These are phyloP conservation scores for Cenchrus americanus DNA, from an alignment of 176 grass and related monocot genomes.

Conservation along the genomic window DNA sequence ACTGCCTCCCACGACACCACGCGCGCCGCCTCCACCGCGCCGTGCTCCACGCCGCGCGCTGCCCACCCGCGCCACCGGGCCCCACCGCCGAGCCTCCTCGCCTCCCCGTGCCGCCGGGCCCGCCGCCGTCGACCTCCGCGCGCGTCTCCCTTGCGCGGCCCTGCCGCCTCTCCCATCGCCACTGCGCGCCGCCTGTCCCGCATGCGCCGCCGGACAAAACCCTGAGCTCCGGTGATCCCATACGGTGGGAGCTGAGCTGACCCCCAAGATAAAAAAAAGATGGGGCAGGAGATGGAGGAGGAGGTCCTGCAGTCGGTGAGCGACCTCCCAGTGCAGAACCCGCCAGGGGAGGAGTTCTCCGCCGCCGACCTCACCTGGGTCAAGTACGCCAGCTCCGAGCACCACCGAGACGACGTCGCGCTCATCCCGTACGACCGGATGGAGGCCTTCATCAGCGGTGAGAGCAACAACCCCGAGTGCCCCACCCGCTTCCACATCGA, in stretches of 20 bases:
- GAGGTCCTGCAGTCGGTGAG: constrained; percentile 57
- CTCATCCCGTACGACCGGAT: constrained; percentile 76
- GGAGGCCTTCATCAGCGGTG: constrained; percentile 82
- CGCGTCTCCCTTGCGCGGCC: no score
- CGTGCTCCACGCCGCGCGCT: no score
- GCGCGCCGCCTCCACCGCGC: no score
- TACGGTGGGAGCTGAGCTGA: background rate
- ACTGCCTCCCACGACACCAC: no score
- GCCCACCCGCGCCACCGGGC: no score
- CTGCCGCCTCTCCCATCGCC: no score
- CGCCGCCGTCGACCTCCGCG: no score
- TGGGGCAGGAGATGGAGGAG: constrained; percentile 34
- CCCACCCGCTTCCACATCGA: constrained; percentile 92
- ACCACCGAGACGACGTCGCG: constrained; percentile 75
- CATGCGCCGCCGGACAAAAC: no score
- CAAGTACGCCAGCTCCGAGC: constrained; percentile 67
- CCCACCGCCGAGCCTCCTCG: no score
- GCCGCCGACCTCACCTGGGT: constrained; percentile 73
- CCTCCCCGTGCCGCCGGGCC: no score
- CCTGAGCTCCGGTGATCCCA: no score
- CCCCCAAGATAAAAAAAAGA: background rate
- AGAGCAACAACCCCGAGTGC: constrained; percentile 70
- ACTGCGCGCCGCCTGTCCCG: no score
- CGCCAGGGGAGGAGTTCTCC: constrained; percentile 77
- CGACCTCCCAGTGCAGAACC: constrained; percentile 76